Base-by-base conservation (phyloP, 139 green algal species). In the Diplosphaera chodatii region DNA sequence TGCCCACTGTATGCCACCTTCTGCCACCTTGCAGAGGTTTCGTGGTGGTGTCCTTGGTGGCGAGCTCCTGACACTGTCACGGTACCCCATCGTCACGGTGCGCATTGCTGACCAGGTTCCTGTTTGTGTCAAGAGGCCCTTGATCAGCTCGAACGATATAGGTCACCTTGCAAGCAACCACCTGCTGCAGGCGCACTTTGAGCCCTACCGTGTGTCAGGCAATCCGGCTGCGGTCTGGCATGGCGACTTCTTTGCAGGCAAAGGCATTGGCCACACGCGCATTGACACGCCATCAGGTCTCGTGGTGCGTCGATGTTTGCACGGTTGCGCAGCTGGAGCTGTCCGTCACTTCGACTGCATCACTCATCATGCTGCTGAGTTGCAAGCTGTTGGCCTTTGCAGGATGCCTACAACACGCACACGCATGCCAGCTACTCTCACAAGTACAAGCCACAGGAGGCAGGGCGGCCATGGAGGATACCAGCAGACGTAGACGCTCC, bases 211-310 rank as follows among this genome's bases (percentile, higher is more conserved):
- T 59, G 71, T 66, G 31, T 32, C 59, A 25, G 71, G 71, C 30
- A 30, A 69, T 62, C 40, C 71, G 1, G 55, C 31, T 22, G 29
- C 40, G 1, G 1, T 71, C 1, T 66, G n/a, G 25, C 62, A 76
- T 34, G 71, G 71, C 28, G 71, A 76, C 71, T 76, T 55, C 30
- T 71, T 56, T 67, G 71, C 71, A 21, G 71, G 64, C 64, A 76
- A 76, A 59, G 71, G 71, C 23, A 41, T 76, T 55, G 71, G 64
- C 30, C 29, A 64, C 30, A 48, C 64, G 8, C 21, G 28, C 21
- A 41, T 76, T 28, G 63, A 66, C 63, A 76, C 71, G 4, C 41
- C 71, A 32, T 31, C 21, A 27, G 71, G 71, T 31, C 13, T 32
- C 2, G 27, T 76, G 10, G 48, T 59, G 25, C 13, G 16, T 48